Conservation (phyloP, 345 rosid genomes). For the Populus pruinosa region DNA sequence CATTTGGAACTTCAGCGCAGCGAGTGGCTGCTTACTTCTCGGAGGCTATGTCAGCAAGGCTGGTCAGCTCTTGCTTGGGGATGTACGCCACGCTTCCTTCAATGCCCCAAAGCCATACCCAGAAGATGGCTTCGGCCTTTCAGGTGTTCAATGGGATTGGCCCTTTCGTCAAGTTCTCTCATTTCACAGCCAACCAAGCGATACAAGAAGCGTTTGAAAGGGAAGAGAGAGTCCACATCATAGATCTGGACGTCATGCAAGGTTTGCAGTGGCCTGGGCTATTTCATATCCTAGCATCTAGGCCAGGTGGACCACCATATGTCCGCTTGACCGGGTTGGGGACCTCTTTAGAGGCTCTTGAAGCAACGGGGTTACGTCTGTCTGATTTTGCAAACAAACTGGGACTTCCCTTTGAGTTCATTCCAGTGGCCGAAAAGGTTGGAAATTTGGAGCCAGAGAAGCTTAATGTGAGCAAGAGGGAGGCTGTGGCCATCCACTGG, state of each 20-base stretch:
- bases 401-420: slow-evolving; percentile 81
- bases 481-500: slow-evolving; percentile 97
- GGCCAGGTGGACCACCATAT: slow-evolving; percentile 92
- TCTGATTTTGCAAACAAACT: slow-evolving; percentile 88
- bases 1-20: slow-evolving; percentile 94
- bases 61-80: slow-evolving; percentile 83
- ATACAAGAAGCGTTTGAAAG: slow-evolving; percentile 95
- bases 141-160: slow-evolving; percentile 97
- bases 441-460: slow-evolving; percentile 79
- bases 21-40: slow-evolving; percentile 98
- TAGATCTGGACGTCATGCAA: slow-evolving; percentile 96
- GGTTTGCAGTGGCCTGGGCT: slow-evolving; percentile 99
- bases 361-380: slow-evolving; percentile 86
- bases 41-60: slow-evolving; percentile 91
- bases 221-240: slow-evolving; percentile 90
- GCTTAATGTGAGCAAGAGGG: slow-evolving; percentile 74
- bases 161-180: slow-evolving; percentile 95
- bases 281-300: slow-evolving; percentile 82
- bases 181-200: slow-evolving; percentile 95
- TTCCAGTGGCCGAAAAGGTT: slow-evolving; percentile 79
- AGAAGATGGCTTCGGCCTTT: slow-evolving; percentile 88
- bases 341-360: slow-evolving; percentile 79
- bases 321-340: slow-evolving; percentile 95
- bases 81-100: slow-evolving; percentile 74
- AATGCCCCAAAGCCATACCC: slow-evolving; percentile 49